A percentile compares a stretch with the other conserved stretches of the same genome.
Evolutionary conservation across 306 rosid species (phyloP).

Genomic region (Lotus japonicus): DNA sequence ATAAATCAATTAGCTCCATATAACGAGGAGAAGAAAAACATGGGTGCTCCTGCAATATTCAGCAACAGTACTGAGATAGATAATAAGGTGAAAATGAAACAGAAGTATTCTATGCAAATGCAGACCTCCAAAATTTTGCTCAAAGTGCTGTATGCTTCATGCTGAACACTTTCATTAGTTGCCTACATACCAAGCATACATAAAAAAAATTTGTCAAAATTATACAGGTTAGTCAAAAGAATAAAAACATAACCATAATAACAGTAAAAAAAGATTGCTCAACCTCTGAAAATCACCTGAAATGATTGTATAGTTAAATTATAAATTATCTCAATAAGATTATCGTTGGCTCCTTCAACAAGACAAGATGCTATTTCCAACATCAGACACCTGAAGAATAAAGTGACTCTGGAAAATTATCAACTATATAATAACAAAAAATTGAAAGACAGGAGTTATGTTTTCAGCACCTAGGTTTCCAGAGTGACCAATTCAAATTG

Average conservation of each 20-base stretch:
- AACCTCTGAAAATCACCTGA: constrained; percentile 46
- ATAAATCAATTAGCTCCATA: constrained; percentile 53
- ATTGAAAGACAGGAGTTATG: background rate
- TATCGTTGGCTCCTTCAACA: constrained; percentile 65
- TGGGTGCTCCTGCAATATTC: constrained; percentile 63
- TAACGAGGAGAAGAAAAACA: constrained; percentile 49
- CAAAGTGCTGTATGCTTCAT: constrained; percentile 62
- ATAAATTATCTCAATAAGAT: constrained; percentile 65
- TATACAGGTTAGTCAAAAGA: constrained; percentile 7
- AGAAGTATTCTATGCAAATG: background rate
- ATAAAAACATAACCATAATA: background rate
- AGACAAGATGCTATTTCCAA: constrained; percentile 75
- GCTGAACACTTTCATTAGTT: constrained; percentile 38
- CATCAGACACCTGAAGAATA: constrained; percentile 47
- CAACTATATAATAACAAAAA: constrained; percentile 1
- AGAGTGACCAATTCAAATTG: background rate
- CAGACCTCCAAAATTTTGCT: constrained; percentile 77
- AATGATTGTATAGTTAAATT: constrained; percentile 42
- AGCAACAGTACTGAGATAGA: constrained; percentile 12
- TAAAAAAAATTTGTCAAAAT: background rate
- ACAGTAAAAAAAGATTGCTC: constrained; percentile 1
- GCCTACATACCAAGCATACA: constrained; percentile 36
- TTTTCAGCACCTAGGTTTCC: background rate
- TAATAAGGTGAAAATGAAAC: background rate
- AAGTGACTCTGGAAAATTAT: constrained; percentile 1